Conservation (phyloP, 345 rosid species). For the Ceriops tagal region DNA sequence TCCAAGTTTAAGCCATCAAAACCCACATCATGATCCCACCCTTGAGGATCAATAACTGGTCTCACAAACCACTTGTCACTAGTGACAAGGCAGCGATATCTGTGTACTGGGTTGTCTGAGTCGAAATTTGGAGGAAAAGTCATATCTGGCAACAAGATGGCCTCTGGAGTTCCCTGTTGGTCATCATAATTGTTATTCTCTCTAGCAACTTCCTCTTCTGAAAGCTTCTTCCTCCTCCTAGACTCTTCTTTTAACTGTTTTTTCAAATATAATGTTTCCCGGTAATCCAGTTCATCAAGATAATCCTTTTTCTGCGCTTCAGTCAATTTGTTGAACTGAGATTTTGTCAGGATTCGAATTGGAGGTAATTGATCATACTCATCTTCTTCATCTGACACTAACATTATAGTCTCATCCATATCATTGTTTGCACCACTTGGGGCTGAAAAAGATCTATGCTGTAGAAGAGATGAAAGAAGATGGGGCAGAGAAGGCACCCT, state of each 20-base stretch:
- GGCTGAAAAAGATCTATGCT: conserved; percentile 45
- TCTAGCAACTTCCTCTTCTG: conserved; percentile 30
- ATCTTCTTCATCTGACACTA: conserved; percentile 62
- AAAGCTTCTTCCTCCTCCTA: conserved; percentile 45
- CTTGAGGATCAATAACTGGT: conserved; percentile 91
- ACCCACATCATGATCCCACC: conserved; percentile 97
- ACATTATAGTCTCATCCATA: conserved; percentile 44
- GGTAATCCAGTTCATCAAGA: conserved; percentile 87
- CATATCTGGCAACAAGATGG: conserved; percentile 69
- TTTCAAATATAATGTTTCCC: conserved; percentile 78
- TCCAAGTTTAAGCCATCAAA: conserved; percentile 88
- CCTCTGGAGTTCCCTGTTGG: conserved; percentile 45
- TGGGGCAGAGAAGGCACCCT: conserved; percentile 87
- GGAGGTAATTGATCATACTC: conserved; percentile 88
- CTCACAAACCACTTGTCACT: conserved; percentile 61
- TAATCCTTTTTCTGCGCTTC: conserved; percentile 71
- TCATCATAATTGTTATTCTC: conserved; percentile 31
- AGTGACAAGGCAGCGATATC: conserved; percentile 60
- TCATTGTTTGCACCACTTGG: conserved; percentile 50
- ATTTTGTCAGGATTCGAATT: conserved; percentile 69
- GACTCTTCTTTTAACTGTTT: conserved; percentile 81
- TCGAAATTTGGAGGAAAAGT: conserved; percentile 82
- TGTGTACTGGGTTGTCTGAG: conserved; percentile 56
- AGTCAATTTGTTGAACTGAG: conserved; percentile 72
- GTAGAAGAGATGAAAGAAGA: conserved; percentile 76